Evolutionary conservation across 2,329 filamentous ascomycete species (phyloP).

Genomic region (Aureobasidium sp.): DNA sequence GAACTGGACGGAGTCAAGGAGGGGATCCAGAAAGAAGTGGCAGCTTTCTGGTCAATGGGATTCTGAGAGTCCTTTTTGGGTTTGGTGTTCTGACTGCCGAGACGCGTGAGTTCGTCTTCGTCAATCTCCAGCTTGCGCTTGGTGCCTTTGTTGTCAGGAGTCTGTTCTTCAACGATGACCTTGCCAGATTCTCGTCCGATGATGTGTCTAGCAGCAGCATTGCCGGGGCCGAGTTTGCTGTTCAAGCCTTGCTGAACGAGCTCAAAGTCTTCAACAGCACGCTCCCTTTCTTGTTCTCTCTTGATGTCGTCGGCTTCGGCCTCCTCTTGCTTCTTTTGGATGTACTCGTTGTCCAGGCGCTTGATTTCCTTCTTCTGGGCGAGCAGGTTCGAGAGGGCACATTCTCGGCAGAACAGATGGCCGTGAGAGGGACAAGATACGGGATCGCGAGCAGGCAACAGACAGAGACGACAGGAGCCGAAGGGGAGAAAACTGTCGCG

Average conservation of each 20-base stretch:
- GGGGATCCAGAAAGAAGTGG: slow-evolving; percentile 91
- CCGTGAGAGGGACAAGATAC: slow-evolving; percentile 70
- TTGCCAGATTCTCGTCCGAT: slow-evolving; percentile 32
- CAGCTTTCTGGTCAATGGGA: slow-evolving; percentile 58
- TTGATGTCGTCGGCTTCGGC: slow-evolving; percentile 54
- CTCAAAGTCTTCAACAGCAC: slow-evolving; percentile 76
- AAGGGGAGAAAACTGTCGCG: slow-evolving; percentile 91
- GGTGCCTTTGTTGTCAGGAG: slow-evolving; percentile 33
- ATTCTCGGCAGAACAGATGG: slow-evolving; percentile 93
- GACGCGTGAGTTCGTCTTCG: slow-evolving; percentile 62
- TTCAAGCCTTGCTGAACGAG: slow-evolving; percentile 60
- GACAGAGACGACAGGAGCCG: slow-evolving; percentile 78
- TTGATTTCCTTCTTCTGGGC: slow-evolving; percentile 88
- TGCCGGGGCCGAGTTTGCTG: slow-evolving; percentile 27
- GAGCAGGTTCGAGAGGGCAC: slow-evolving; percentile 82
- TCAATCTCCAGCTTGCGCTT: slow-evolving; percentile 78
- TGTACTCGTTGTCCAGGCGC: slow-evolving; percentile 55
- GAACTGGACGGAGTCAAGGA: slow-evolving; percentile 58
- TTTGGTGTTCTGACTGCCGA: slow-evolving; percentile 63
- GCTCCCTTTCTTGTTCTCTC: slow-evolving; percentile 56
- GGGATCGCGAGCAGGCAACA: slow-evolving; percentile 70
- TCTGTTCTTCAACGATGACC: slow-evolving; percentile 21
- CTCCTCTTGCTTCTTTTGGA: slow-evolving; percentile 54
- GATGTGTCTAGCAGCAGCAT: slow-evolving; percentile 35
- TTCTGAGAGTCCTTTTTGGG: slow-evolving; percentile 54